Base-by-base conservation (phyloP, 2,329 filamentous ascomycete genomes). In the Xylaria sp. region DNA sequence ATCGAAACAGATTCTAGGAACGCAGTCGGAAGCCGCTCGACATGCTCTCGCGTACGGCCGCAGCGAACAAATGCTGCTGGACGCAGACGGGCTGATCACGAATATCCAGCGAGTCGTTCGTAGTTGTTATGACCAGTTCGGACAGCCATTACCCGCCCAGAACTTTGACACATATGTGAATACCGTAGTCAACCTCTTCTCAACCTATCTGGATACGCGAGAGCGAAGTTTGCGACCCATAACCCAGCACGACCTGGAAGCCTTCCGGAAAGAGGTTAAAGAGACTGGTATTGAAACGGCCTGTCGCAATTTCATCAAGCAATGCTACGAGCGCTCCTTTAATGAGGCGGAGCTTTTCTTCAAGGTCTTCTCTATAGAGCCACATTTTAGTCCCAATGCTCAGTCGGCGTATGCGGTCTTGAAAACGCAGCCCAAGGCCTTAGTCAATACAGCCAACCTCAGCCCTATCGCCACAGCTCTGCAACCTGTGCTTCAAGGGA, bases 11-110 rank as follows among this genome's bases (percentile, higher is more conserved):
- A 84, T 89, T 32, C 78, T 81, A 0, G 82, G 82, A 3, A 88
- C 87, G 0, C 84, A 88, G 70, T 89, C 88, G 0, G 87, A 89
- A 68, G 87, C 87, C 0, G 87, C 88, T 9, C 83, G 86, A 10
- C 86, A 89, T 74, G 88, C 88, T 8, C 81, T 90, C 34, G 86
- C 86, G 0, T 90, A 89, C 65, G 88, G 87, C 7, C 86, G 88
- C 2, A 89, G 88, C 52, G 85, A 87, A 65, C 87, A 89, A 74
- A 84, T 87, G 80, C 80, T 89, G 20, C 78, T 86, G 1, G 87
- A 89, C 37, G 86, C 86, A 2, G 88, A 87, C 75, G 83, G 84
- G 2, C 74, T 90, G 32, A 80, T 89, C 5, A 84, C 85, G 0
- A 90, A 90, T 69, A 80, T 89, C 13, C 87, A 87, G 70, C 83